Evolutionary conservation across 192 early-diverging fungal genomes (phyloP).

Genomic region (Entomortierella beljakovae): DNA sequence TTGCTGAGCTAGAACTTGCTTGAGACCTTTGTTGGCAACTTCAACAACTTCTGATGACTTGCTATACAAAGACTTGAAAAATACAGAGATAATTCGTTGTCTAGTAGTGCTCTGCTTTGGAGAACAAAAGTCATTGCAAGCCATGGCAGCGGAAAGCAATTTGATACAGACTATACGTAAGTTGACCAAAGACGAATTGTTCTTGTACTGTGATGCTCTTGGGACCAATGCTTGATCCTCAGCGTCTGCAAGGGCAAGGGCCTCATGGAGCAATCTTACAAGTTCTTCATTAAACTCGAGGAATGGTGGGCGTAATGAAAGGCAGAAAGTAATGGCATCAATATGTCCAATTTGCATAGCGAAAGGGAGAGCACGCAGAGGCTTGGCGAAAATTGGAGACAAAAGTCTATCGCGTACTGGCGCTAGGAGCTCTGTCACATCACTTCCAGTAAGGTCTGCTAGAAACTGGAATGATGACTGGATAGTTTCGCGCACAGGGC

Average conservation of each 20-base stretch:
- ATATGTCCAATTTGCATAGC: conserved; percentile 99
- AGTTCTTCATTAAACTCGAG: conserved; percentile 94
- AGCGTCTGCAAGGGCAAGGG: conserved; percentile 92
- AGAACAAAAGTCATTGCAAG: conserved; percentile 81
- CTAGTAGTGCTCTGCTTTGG: conserved; percentile 81
- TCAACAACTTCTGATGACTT: conserved; percentile 96
- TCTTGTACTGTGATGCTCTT: conserved; percentile 85
- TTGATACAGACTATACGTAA: conserved; percentile 97
- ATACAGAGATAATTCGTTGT: conserved; percentile 94
- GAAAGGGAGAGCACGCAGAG: conserved; percentile 93
- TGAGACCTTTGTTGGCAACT: conserved; percentile 90
- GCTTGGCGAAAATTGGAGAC: conserved; percentile 95
- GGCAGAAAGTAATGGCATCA: conserved; percentile 97
- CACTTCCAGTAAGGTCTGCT: conserved; percentile 79
- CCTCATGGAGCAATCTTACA: conserved; percentile 88
- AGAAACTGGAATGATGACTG: conserved; percentile 86
- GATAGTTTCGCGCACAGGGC: conserved; percentile 87
- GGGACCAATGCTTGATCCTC: conserved; percentile 96
- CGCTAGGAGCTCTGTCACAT: conserved; percentile 85
- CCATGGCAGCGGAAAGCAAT: conserved; percentile 94
- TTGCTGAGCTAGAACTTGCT: conserved; percentile 81
- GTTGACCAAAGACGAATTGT: conserved; percentile 82
- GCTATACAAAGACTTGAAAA: conserved; percentile 98
- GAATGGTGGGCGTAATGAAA: conserved; percentile 88
- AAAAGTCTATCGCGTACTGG: conserved; percentile 89